These are phyloP conservation scores for Knufia petricola DNA, from an alignment of 2,329 filamentous ascomycete genomes.

Conservation along the genomic window DNA sequence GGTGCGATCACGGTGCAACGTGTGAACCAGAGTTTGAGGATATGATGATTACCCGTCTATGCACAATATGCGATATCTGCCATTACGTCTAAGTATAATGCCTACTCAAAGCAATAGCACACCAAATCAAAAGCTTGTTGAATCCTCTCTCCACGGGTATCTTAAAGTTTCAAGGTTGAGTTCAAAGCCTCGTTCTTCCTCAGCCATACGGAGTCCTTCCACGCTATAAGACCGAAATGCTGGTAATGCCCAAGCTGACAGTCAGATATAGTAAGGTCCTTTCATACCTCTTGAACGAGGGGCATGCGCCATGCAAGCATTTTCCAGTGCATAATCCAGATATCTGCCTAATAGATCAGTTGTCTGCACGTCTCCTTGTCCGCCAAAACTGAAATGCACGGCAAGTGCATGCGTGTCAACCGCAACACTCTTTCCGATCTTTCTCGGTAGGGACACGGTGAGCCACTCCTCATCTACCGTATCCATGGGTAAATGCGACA, in stretches of 20 bases:
- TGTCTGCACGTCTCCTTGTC: slow-evolving; percentile 34
- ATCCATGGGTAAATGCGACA: slow-evolving; percentile 36
- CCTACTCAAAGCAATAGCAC: no score
- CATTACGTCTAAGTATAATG: no score
- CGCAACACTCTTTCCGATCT: slow-evolving; percentile 34
- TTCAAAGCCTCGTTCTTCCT: no score
- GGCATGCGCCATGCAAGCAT: slow-evolving; percentile 33
- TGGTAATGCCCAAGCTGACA: neutral
- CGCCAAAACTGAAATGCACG: slow-evolving; percentile 43
- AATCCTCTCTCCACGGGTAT: no score
- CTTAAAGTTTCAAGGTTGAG: no score
- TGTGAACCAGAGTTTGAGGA: no score
- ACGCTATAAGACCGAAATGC: no score
- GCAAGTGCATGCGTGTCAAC: slow-evolving; percentile 47
- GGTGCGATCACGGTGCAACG: no score
- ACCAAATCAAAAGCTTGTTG: no score
- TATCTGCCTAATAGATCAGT: slow-evolving; percentile 48
- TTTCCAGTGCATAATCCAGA: slow-evolving; percentile 43
- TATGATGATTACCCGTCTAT: no score
- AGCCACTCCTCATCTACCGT: slow-evolving; percentile 41
- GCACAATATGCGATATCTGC: no score
- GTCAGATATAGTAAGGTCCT: slow-evolving; percentile 5
- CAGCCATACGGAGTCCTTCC: no score
- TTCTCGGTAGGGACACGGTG: slow-evolving; percentile 30
- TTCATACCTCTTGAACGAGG: neutral